These are phyloP conservation scores for Russula brevipes DNA, from an alignment of 768 basidiomycete genomes.

Conservation along the genomic window DNA sequence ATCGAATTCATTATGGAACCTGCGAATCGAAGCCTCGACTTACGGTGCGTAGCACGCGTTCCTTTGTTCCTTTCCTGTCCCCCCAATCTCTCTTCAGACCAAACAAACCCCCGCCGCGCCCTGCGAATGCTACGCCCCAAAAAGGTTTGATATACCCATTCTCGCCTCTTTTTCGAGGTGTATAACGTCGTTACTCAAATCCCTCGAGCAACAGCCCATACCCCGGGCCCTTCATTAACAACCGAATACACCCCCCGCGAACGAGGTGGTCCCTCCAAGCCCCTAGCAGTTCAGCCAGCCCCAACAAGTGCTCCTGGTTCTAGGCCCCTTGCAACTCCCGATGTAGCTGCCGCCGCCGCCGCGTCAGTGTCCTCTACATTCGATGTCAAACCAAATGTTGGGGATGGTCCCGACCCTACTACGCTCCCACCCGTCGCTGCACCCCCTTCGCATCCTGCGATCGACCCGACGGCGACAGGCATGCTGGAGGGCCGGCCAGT, in stretches of 20 bases:
- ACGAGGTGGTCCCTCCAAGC: constrained; percentile 46
- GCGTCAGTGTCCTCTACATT: background rate
- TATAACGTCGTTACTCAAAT: background rate
- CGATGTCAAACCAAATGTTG: constrained; percentile 24
- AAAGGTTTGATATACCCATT: constrained; percentile 27
- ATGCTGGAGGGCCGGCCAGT: constrained; percentile 71
- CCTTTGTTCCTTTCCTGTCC: constrained; percentile 3
- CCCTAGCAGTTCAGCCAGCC: constrained; percentile 29
- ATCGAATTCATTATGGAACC: constrained; percentile 91
- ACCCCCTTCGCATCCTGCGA: constrained; percentile 72
- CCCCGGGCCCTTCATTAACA: constrained; percentile 61
- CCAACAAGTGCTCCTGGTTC: constrained; percentile 14
- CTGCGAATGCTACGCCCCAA: constrained; percentile 32
- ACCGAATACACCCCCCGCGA: constrained; percentile 79
- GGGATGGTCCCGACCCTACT: constrained; percentile 58
- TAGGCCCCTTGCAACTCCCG: constrained; percentile 21
- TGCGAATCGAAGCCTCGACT: constrained; percentile 63
- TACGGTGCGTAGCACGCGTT: constrained; percentile 45
- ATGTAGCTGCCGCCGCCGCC: constrained; percentile 21
- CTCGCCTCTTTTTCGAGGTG: background rate
- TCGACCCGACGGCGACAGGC: constrained; percentile 65
- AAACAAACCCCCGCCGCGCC: constrained; percentile 31
- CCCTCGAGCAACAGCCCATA: constrained; percentile 35
- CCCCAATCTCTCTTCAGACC: constrained; percentile 31
- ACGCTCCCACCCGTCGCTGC: constrained; percentile 62